These are phyloP conservation scores for Dictyophora rubrovolvata DNA, from an alignment of 768 basidiomycete species.

Conservation along the genomic window DNA sequence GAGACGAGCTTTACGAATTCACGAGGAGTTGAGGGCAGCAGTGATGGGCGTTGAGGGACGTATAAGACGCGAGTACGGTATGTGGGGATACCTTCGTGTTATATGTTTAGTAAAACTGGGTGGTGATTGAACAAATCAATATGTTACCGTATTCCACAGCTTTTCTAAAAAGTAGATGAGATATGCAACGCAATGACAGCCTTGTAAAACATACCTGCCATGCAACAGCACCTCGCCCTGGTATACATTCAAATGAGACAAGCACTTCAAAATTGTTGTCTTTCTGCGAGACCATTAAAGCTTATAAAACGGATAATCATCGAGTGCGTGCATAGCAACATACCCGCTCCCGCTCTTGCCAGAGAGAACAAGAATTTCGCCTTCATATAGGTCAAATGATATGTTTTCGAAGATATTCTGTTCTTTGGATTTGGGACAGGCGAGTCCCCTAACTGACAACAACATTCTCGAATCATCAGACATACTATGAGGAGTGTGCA, in stretches of 20 bases:
- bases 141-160: constrained; percentile 14
- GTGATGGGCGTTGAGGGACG: constrained; percentile 78
- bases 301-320: neutral
- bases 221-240: constrained; percentile 51
- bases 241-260: constrained; percentile 70
- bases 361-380: constrained; percentile 68
- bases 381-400: constrained; percentile 51
- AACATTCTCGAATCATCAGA: constrained; percentile 18
- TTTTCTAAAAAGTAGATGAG: constrained; percentile 11
- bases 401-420: constrained; percentile 50
- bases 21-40: constrained; percentile 73
- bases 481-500: neutral
- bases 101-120: neutral
- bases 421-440: constrained; percentile 37
- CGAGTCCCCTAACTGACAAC: constrained; percentile 44
- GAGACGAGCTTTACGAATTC: constrained; percentile 55
- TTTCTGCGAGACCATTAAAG: constrained; percentile 31
- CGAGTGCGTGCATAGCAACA: constrained; percentile 13
- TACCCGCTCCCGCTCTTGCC: constrained; percentile 74
- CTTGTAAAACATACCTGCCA: constrained; percentile 46
- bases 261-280: constrained; percentile 74
- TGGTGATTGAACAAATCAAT: neutral
- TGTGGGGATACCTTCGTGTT: constrained; percentile 49
- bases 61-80: constrained; percentile 78
- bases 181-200: neutral